These are phyloP conservation scores for Saccharomyces hybrid DNA, from an alignment of 1,139 yeast genomes.

Conservation along the genomic window DNA sequence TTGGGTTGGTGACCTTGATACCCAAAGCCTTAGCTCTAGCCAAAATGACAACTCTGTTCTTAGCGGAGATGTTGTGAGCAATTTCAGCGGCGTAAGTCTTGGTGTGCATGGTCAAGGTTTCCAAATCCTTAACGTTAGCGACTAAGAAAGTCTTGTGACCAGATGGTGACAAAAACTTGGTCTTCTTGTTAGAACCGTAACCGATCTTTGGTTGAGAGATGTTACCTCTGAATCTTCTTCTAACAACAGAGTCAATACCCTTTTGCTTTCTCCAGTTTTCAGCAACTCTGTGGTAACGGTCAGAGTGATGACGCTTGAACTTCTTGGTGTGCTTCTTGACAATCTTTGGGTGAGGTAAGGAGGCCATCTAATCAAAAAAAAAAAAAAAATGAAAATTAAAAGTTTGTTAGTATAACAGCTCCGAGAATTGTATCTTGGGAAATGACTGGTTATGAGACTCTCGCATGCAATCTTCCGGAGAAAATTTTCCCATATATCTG, in stretches of 20 bases:
- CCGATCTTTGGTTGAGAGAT: conserved; percentile 99
- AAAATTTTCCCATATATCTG: background rate
- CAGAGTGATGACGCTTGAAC: conserved; percentile 99
- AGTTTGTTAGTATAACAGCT: background rate
- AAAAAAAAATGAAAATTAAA: background rate
- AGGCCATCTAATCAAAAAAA: conserved; percentile 56
- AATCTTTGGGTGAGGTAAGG: conserved; percentile 98
- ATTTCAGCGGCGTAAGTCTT: conserved; percentile 99
- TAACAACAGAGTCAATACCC: conserved; percentile 99
- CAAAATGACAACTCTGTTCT: conserved; percentile 94
- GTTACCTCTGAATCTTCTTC: conserved; percentile 99
- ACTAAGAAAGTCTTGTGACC: conserved; percentile 98
- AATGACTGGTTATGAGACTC: background rate
- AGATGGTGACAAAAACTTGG: conserved; percentile 91
- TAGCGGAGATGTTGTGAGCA: conserved; percentile 97
- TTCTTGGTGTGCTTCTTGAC: conserved; percentile 98
- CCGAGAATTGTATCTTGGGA: background rate
- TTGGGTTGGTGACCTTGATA: conserved; percentile 97
- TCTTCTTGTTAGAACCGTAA: conserved; percentile 99
- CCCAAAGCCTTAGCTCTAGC: conserved; percentile 98
- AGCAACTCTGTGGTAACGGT: conserved; percentile 96
- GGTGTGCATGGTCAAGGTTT: conserved; percentile 93
- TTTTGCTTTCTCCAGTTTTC: conserved; percentile 99
- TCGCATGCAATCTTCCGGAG: background rate
- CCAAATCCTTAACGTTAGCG: conserved; percentile 88